phyloP scores from a whole-genome alignment of 495 filamentous ascomycete genomes.

The Pseudevernia furfuracea region DNA sequence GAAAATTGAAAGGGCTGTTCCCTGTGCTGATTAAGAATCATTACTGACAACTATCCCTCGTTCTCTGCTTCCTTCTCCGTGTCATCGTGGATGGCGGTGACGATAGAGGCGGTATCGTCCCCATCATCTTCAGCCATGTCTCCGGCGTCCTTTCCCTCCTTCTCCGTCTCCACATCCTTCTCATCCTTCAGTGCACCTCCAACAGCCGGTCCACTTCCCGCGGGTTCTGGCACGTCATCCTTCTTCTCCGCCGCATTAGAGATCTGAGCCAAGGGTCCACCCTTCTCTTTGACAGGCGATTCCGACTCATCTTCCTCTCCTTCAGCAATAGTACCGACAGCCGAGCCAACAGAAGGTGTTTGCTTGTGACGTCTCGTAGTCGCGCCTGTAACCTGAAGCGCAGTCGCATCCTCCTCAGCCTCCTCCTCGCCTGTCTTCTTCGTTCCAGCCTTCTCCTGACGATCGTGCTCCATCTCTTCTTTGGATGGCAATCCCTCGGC shows the following conservation, averaged over 20 bases:
- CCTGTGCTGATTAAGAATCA: neutral
- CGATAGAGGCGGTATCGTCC: neutral
- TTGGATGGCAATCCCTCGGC: slow-evolving; percentile 57
- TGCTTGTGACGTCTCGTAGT: slow-evolving; percentile 68
- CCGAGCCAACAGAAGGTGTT: slow-evolving; percentile 67
- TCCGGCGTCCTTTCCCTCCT: neutral
- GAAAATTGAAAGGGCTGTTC: neutral
- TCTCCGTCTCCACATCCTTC: neutral
- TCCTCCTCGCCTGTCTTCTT: slow-evolving; percentile 66
- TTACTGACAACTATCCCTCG: neutral
- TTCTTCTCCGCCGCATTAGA: slow-evolving; percentile 20
- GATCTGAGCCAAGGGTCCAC: slow-evolving; percentile 18
- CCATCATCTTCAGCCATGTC: neutral
- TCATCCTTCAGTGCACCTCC: neutral
- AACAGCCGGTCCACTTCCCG: neutral
- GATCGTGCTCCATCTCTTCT: slow-evolving; percentile 13
- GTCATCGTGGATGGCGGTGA: neutral
- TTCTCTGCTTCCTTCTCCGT: neutral
- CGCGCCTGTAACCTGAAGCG: slow-evolving; percentile 46
- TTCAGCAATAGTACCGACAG: slow-evolving; percentile 63
- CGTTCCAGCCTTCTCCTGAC: slow-evolving; percentile 28
- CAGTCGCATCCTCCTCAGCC: slow-evolving; percentile 26
- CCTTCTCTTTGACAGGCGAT: slow-evolving; percentile 13
- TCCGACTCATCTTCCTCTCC: slow-evolving; percentile 54
- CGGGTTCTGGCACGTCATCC: neutral